phyloP scores from a whole-genome alignment of 805 yeast species.

The Pichia thaimueangensis region DNA sequence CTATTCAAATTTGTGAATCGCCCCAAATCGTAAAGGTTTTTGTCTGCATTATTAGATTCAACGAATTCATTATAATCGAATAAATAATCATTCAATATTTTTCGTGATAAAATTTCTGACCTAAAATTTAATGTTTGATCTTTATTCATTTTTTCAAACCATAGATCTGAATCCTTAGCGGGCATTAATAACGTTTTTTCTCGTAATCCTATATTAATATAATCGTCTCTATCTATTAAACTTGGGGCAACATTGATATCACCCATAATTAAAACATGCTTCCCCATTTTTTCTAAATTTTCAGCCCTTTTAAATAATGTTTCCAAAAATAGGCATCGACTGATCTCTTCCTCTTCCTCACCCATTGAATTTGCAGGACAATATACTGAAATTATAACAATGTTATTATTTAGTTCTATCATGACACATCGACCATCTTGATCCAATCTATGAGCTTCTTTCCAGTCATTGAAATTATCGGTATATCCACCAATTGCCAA shows the following conservation, averaged over 20 bases:
- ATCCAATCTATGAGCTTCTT: constrained; percentile 44
- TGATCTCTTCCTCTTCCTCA: constrained; percentile 59
- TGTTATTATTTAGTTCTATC: constrained; percentile 58
- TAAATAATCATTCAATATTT: constrained; percentile 39
- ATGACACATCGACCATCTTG: constrained; percentile 80
- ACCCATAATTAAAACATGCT: constrained; percentile 76
- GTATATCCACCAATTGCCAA: constrained; percentile 70
- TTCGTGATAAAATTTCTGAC: constrained; percentile 36
- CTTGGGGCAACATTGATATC: constrained; percentile 82
- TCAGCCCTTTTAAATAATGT: constrained; percentile 57
- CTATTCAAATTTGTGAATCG: constrained; percentile 52
- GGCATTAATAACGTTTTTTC: constrained; percentile 28
- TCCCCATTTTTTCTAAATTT: constrained; percentile 47
- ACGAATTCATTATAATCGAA: constrained; percentile 25
- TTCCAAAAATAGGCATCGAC: constrained; percentile 50
- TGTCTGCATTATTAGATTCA: constrained; percentile 28
- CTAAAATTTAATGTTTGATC: constrained; percentile 30
- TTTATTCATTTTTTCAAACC: constrained; percentile 34
- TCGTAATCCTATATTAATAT: constrained; percentile 40
- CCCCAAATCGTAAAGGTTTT: constrained; percentile 51
- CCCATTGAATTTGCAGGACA: constrained; percentile 88
- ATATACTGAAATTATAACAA: constrained; percentile 62
- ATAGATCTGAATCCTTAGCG: constrained; percentile 4
- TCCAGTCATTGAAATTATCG: constrained; percentile 29
- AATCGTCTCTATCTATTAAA: constrained; percentile 76